These are phyloP conservation scores for Backusella mclennaniae DNA, from an alignment of 192 early-diverging fungal species.

Conservation along the genomic window DNA sequence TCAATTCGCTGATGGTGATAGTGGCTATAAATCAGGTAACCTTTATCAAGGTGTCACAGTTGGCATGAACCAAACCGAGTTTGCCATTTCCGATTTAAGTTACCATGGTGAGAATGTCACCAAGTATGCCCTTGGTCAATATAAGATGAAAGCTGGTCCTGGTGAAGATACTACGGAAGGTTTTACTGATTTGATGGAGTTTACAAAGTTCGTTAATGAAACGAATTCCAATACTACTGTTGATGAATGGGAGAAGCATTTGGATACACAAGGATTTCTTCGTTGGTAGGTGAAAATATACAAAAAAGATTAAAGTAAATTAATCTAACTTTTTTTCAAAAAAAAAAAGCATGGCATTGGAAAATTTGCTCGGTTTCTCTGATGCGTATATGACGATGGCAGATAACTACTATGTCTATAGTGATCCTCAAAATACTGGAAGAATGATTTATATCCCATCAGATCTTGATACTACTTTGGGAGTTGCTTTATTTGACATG, in stretches of 20 bases:
- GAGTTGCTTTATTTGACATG: neutral
- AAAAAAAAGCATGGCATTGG: constrained; percentile 1
- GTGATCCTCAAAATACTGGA: neutral
- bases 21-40: constrained; percentile 11
- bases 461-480: constrained; percentile 11
- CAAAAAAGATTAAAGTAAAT: neutral
- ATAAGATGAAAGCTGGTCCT: constrained; percentile 3
- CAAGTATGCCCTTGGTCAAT: constrained; percentile 1
- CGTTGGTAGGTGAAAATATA: neutral
- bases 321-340: neutral
- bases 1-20: constrained; percentile 29
- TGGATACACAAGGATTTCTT: constrained; percentile 5
- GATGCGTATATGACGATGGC: constrained; percentile 6
- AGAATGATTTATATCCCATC: constrained; percentile 1
- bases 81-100: neutral
- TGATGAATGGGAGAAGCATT: constrained; percentile 2
- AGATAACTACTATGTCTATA: constrained; percentile 10
- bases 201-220: constrained; percentile 13
- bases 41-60: constrained; percentile 5
- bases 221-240: neutral
- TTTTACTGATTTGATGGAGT: neutral
- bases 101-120: neutral
- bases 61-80: neutral
- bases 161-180: neutral
- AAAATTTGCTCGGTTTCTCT: constrained; percentile 4